Evolutionary conservation across 371 early-diverging fungal genomes (phyloP).

Genomic region (Dichotomocladium elegans): DNA sequence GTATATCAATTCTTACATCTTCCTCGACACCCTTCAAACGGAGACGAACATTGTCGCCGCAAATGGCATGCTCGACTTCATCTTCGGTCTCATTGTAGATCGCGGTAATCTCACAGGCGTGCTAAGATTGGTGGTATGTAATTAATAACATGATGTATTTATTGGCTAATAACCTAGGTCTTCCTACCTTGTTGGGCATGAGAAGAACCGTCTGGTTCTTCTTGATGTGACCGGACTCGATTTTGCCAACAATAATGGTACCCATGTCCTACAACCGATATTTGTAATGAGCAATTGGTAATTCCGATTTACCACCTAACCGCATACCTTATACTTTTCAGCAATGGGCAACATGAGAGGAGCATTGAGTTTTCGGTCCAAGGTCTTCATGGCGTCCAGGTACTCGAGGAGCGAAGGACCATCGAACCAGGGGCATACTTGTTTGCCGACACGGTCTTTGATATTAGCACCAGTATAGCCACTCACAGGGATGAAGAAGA

Average conservation of each 20-base stretch:
- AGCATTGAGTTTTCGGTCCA: constrained; percentile 80
- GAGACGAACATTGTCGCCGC: constrained; percentile 93
- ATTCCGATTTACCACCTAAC: too few species aligned
- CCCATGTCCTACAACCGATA: too few species aligned
- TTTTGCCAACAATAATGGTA: constrained; percentile 90
- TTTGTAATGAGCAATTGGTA: constrained; percentile 18
- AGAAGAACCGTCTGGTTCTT: constrained; percentile 80
- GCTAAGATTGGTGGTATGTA: constrained; percentile 12
- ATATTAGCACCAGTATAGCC: constrained; percentile 96
- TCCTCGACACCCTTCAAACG: constrained; percentile 92
- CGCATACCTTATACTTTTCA: constrained; percentile 89
- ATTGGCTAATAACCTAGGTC: too few species aligned
- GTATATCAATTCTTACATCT: too few species aligned
- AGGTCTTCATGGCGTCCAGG: constrained; percentile 76
- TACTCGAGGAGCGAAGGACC: constrained; percentile 93
- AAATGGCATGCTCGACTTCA: constrained; percentile 74
- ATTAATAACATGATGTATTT: neutral
- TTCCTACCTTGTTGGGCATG: constrained; percentile 93
- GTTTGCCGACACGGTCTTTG: constrained; percentile 66
- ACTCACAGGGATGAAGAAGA: constrained; percentile 89
- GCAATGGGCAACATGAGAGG: constrained; percentile 93
- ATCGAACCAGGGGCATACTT: constrained; percentile 78
- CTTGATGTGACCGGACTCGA: constrained; percentile 89
- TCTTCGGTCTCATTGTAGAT: constrained; percentile 81
- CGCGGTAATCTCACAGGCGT: constrained; percentile 66